Conservation (phyloP, 495 filamentous ascomycete species). For the Aspergillus hancockii region DNA sequence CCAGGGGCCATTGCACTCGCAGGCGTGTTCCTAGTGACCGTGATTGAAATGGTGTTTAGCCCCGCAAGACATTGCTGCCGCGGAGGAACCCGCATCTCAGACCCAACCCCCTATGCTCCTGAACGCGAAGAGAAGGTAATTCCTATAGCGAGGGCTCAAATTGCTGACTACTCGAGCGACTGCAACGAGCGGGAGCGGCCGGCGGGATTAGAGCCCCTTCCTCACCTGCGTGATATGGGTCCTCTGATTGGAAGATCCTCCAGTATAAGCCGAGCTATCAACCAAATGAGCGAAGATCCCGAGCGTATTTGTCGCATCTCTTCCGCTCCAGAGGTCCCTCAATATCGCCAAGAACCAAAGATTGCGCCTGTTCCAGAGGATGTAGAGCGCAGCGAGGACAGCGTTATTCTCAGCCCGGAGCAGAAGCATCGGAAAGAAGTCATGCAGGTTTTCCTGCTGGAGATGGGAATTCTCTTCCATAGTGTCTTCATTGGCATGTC, state of each 20-base stretch:
- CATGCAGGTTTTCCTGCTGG: conserved; percentile 70
- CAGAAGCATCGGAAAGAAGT: conserved; percentile 35
- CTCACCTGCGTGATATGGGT: conserved; percentile 34
- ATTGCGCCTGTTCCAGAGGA: conserved; percentile 19
- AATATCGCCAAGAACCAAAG: conserved; percentile 16
- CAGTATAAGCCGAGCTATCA: conserved; percentile 35
- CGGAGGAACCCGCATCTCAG: conserved; percentile 9
- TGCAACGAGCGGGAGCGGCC: background rate
- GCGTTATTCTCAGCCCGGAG: conserved; percentile 12
- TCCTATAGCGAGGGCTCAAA: background rate
- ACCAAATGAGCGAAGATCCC: conserved; percentile 28
- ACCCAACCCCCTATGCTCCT: background rate
- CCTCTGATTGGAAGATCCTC: conserved; percentile 31
- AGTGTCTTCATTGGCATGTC: conserved; percentile 83
- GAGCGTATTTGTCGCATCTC: conserved; percentile 29
- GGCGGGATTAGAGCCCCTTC: conserved; percentile 12
- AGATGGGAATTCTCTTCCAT: conserved; percentile 81
- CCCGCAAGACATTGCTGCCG: conserved; percentile 32
- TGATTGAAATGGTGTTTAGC: conserved; percentile 69
- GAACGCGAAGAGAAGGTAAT: background rate
- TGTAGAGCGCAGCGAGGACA: conserved; percentile 23
- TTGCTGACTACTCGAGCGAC: background rate
- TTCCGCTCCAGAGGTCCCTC: conserved; percentile 23
- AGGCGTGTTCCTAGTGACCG: conserved; percentile 65
- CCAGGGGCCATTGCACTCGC: conserved; percentile 69